Evolutionary conservation across 1,284 basidiomycete species (phyloP), one percentile per base, ranked within the genome.

Genomic region (Singerocomus inundabilis): DNA sequence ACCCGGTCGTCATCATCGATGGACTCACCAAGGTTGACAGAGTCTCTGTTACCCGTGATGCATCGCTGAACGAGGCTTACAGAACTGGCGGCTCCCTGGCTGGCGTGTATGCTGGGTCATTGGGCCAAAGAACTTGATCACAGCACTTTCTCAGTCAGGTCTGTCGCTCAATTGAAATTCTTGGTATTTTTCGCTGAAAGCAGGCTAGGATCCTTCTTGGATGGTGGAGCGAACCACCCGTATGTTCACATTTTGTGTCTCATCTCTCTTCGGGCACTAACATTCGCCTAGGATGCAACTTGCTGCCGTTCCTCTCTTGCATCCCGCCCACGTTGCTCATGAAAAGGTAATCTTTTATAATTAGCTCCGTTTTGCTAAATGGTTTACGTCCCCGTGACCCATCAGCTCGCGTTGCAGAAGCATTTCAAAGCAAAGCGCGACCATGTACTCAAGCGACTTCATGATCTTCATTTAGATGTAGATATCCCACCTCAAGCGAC

Each of bases 81-180:
- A 90, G 87, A 90, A 90, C 69, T 91, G 87, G 87, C 86, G 91
- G 63, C 84, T 93, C 41, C 91, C 93, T 10, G 93, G 93, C 21
- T 96, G 92, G 92, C 82, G 94, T 60, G 77, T 94, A 31, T 95
- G 93, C 73, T 98, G 94, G 94, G 93, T 97, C 15, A 70, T 97
- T n/a, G 95, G 91, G 0, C 93, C 93, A n/a, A 92, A 88, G 71
- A 87, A 89, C 63, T 70, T 96, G 41, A 78, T 96, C 59, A 85
- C 85, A 8, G 93, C 92, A 1, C 80, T 96, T 39, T 89, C 88
- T 16, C 93, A 95, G 62, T 88, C 88, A 25, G 91, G 85, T 76
- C 55, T 52, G 62, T 68, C 37, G 49, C 53, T 61, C 44, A 25
- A n/a, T 29, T 36, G 11, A 33, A 33, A 18, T 15, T 18, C 15